Evolutionary conservation across 2,329 filamentous ascomycete species (phyloP).

Genomic region (Epichloe gansuensis): DNA sequence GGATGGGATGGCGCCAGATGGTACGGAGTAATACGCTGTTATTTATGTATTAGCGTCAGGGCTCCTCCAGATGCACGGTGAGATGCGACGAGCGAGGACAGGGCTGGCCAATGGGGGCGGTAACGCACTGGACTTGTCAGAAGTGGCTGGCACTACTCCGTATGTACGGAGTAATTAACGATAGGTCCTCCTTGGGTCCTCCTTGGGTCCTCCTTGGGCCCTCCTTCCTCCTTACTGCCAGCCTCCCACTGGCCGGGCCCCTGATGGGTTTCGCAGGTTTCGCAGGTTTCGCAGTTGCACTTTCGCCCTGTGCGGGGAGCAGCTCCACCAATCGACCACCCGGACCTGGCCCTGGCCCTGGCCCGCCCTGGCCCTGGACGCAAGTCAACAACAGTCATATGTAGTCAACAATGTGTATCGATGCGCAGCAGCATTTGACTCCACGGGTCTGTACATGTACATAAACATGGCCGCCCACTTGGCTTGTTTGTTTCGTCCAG

Average conservation of each 20-base stretch:
- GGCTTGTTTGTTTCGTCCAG: constrained; percentile 4
- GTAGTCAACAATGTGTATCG: neutral
- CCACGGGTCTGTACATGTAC: neutral
- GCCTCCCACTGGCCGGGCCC: too few species aligned
- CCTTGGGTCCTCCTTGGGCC: too few species aligned
- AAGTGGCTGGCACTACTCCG: neutral
- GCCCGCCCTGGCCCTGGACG: neutral
- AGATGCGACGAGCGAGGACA: neutral
- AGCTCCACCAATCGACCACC: too few species aligned
- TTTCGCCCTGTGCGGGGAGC: neutral
- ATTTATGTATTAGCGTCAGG: neutral
- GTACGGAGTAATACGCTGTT: neutral
- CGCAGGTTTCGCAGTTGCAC: neutral
- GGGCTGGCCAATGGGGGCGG: neutral
- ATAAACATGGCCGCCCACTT: constrained; percentile 2
- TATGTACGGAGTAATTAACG: too few species aligned
- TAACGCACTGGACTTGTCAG: neutral
- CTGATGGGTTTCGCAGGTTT: neutral
- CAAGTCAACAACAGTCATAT: neutral
- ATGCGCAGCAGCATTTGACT: neutral
- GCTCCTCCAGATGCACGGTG: neutral
- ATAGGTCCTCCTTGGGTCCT: too few species aligned
- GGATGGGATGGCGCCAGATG: neutral
- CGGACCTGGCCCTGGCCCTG: too few species aligned
- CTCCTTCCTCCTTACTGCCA: too few species aligned